These are phyloP conservation scores for Multifurca ochricompacta DNA, from an alignment of 768 basidiomycete genomes.

Conservation along the genomic window DNA sequence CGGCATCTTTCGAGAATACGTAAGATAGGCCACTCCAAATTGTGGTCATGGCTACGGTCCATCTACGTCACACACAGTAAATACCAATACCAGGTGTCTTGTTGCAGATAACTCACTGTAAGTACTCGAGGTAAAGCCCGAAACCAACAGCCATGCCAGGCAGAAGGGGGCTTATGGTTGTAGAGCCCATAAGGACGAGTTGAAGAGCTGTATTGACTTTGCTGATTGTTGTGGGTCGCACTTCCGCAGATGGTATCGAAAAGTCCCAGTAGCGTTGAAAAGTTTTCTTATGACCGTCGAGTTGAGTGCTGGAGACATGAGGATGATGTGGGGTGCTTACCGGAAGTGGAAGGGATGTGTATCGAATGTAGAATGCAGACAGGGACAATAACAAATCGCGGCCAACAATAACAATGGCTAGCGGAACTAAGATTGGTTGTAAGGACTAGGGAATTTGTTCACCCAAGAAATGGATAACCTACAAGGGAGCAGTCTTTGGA, in stretches of 20 bases:
- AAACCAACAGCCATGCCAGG: constrained; percentile 53
- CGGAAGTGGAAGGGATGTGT: constrained; percentile 79
- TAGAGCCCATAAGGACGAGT: constrained; percentile 81
- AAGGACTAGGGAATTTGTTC: background rate
- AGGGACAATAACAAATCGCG: constrained; percentile 81
- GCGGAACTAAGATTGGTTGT: constrained; percentile 51
- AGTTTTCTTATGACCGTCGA: constrained; percentile 71
- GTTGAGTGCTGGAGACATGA: constrained; percentile 8
- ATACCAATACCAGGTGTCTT: background rate
- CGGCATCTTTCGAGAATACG: constrained; percentile 65
- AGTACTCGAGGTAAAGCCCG: constrained; percentile 65
- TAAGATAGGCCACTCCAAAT: constrained; percentile 88
- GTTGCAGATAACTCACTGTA: background rate
- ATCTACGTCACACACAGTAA: constrained; percentile 37
- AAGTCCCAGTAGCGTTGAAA: constrained; percentile 93
- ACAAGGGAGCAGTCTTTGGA: constrained; percentile 82
- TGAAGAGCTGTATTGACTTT: constrained; percentile 95
- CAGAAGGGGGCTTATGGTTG: constrained; percentile 77
- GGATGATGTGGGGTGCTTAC: constrained; percentile 40
- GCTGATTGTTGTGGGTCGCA: constrained; percentile 88
- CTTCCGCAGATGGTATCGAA: constrained; percentile 90
- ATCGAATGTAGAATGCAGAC: constrained; percentile 90
- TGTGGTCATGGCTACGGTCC: constrained; percentile 83
- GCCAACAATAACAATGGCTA: constrained; percentile 82
- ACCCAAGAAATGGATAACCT: constrained; percentile 24